These are phyloP conservation scores for Fusarium xylarioides DNA, from an alignment of 2,329 filamentous ascomycete species.

Conservation along the genomic window DNA sequence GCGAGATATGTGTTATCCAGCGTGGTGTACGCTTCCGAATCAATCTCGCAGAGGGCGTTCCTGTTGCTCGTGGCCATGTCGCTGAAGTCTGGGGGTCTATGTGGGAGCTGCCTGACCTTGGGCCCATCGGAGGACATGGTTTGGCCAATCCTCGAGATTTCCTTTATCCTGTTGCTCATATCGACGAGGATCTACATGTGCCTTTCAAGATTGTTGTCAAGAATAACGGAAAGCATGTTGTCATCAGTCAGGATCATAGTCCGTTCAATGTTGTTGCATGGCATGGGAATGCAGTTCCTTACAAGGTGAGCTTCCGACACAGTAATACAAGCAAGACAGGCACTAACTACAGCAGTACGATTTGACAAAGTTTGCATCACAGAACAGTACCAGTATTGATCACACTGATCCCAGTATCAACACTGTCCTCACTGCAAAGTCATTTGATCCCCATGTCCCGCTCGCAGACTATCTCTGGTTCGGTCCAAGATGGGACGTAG, in stretches of 20 bases:
- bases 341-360: neutral
- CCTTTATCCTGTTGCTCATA: conserved; percentile 5
- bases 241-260: conserved; percentile 14
- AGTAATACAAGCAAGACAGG: rapidly evolving
- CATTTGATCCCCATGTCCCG: neutral
- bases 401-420: conserved; percentile 18
- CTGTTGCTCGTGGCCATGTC: conserved; percentile 4
- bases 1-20: conserved; percentile 3
- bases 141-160: conserved; percentile 16
- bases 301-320: neutral
- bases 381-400: conserved; percentile 9
- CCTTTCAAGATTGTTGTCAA: neutral
- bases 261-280: conserved; percentile 21
- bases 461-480: conserved; percentile 14
- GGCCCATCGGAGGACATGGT: conserved; percentile 8
- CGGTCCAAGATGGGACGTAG: neutral
- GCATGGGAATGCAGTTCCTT: conserved; percentile 19
- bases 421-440: conserved; percentile 8
- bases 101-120: conserved; percentile 9
- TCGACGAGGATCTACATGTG: neutral
- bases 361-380: conserved; percentile 11
- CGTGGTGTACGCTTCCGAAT: conserved; percentile 3
- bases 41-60: neutral
- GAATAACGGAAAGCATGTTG: conserved; percentile 16
- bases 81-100: conserved; percentile 13